These are phyloP conservation scores for Fusarium nurragi DNA, from an alignment of 2,329 filamentous ascomycete species.

Conservation along the genomic window DNA sequence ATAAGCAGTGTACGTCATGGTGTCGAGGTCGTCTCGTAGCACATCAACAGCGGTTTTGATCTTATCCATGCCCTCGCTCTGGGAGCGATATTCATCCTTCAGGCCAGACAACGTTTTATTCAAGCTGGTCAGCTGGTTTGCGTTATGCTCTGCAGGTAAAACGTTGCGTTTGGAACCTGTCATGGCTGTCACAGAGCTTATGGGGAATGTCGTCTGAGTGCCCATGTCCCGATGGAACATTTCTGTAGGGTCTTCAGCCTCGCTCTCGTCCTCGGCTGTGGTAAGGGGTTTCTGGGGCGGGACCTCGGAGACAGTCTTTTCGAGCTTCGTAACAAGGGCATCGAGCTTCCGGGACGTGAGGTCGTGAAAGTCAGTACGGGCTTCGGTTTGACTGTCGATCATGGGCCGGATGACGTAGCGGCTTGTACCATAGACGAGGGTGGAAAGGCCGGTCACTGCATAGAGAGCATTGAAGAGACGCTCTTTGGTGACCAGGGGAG, in stretches of 20 bases:
- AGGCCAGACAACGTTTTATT: constrained; percentile 55
- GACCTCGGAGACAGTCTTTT: constrained; percentile 68
- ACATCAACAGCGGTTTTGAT: constrained; percentile 64
- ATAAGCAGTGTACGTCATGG: constrained; percentile 59
- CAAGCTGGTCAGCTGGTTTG: constrained; percentile 55
- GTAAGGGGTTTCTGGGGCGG: constrained; percentile 52
- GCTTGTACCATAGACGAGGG: constrained; percentile 74
- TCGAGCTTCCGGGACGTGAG: constrained; percentile 58
- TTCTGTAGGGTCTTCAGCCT: constrained; percentile 74
- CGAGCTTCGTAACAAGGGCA: constrained; percentile 60
- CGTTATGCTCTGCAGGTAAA: constrained; percentile 52
- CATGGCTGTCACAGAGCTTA: constrained; percentile 26
- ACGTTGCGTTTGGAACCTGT: constrained; percentile 28
- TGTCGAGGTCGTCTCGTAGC: constrained; percentile 73
- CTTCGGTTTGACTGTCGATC: constrained; percentile 61
- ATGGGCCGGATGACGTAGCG: constrained; percentile 74
- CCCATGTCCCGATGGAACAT: constrained; percentile 84
- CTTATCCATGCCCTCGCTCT: constrained; percentile 61
- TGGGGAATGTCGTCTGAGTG: constrained; percentile 73
- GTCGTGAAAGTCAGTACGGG: constrained; percentile 62
- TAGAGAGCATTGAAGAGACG: constrained; percentile 69
- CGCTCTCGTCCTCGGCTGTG: constrained; percentile 52
- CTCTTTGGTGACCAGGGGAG: constrained; percentile 69
- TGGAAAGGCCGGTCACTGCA: constrained; percentile 65
- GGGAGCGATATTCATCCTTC: constrained; percentile 54